Evolutionary conservation across 306 rosid species (phyloP), one percentile per base, ranked within the genome.

Genomic region (Ammopiptanthus mongolicus): DNA sequence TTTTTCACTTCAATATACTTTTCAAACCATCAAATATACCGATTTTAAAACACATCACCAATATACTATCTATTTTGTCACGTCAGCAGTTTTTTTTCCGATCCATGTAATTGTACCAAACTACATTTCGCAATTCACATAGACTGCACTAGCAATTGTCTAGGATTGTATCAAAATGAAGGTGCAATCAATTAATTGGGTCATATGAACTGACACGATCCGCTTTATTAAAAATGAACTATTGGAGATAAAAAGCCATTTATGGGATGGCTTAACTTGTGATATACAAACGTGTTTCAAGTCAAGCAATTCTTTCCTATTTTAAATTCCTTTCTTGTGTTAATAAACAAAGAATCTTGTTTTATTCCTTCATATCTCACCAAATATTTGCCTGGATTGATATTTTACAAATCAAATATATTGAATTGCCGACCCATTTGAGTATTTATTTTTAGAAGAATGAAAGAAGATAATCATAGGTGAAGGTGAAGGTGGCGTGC

Each of bases 211-310:
- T 37, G 23, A 31, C 64, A 10, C 47, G 12, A 31, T 6, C 37
- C 22, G 34, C n/a, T 22, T 3, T 31, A 53, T 19, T 71, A 55
- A 50, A 51, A 69, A 18, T 33, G 12, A 52, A 48, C 1, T n/a
- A n/a, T 48, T 2, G 23, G 7, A 5, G 18, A 56, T 29, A 6
- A 61, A 62, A 62, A 33, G 25, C 23, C 62, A 66, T 76, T 17
- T 76, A n/a, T n/a, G n/a, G n/a, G n/a, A 67, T 77, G 52, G 11
- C 68, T 77, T 57, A 68, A 46, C 81, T 68, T 58, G 52, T 66
- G 60, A 19, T 15, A 25, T 39, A 6, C 41, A 67, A 15, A 42
- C 42, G 5, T 9, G 57, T 6, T 42, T 65, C 2, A 18, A 42
- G 60, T 42, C 50, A 21, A 66, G 2, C 13, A 0, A 10, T 21